Evolutionary conservation across 805 yeast genomes (phyloP).

Genomic region (Groenewaldozyma tartarivorans): DNA sequence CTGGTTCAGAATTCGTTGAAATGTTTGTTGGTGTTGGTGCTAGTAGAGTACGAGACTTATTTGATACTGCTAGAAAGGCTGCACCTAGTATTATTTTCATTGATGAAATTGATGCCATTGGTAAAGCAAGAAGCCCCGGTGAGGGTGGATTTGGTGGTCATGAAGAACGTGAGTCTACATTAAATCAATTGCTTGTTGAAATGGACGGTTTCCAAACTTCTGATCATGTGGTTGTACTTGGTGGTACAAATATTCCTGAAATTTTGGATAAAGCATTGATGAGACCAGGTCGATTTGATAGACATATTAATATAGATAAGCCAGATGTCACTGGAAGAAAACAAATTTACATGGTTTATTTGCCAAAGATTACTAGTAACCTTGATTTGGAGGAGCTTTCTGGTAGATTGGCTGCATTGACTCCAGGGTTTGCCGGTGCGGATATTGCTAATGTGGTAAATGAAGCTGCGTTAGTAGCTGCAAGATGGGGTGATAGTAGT

Average conservation of each 20-base stretch:
- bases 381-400: slow-evolving; percentile 49
- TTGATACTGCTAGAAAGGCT: slow-evolving; percentile 81
- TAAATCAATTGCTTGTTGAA: slow-evolving; percentile 91
- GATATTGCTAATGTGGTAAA: slow-evolving; percentile 96
- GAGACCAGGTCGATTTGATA: slow-evolving; percentile 96
- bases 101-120: slow-evolving; percentile 99
- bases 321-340: slow-evolving; percentile 95
- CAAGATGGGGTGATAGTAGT: slow-evolving; percentile 62
- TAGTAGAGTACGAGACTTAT: slow-evolving; percentile 90
- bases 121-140: slow-evolving; percentile 79
- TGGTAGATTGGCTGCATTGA: slow-evolving; percentile 86
- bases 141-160: slow-evolving; percentile 47
- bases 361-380: slow-evolving; percentile 57
- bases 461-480: slow-evolving; percentile 96
- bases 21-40: slow-evolving; percentile 99
- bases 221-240: slow-evolving; percentile 92
- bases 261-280: slow-evolving; percentile 84
- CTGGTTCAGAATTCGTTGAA: slow-evolving; percentile 96
- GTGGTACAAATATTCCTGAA: slow-evolving; percentile 96
- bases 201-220: slow-evolving; percentile 94
- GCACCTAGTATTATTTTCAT: slow-evolving; percentile 96
- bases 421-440: slow-evolving; percentile 98
- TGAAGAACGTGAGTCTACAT: slow-evolving; percentile 94
- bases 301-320: slow-evolving; percentile 83
- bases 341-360: slow-evolving; percentile 82